Conservation (phyloP, 1,139 yeast species). For the Nakaseomyces nivariensis region DNA sequence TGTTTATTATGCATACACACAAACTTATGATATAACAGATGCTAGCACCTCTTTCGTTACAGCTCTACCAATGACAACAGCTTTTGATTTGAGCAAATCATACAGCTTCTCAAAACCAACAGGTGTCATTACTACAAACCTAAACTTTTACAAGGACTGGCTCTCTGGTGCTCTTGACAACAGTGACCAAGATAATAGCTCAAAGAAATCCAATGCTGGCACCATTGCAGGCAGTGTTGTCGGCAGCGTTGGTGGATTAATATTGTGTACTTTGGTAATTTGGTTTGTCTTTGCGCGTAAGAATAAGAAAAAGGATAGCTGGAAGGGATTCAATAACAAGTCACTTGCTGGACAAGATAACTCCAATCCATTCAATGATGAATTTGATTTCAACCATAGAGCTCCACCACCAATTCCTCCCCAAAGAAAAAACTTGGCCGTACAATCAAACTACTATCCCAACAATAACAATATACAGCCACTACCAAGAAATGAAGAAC, state of each 20-base stretch:
- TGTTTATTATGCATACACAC: conserved; percentile 29
- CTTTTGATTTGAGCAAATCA: conserved; percentile 5
- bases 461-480: not conserved
- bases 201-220: conserved; percentile 7
- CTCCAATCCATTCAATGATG: conserved; percentile 15
- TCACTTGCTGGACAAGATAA: not conserved
- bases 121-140: conserved; percentile 18
- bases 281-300: conserved; percentile 7
- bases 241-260: conserved; percentile 13
- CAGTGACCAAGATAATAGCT: conserved; percentile 2
- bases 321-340: not conserved
- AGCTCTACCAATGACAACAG: conserved; percentile 28
- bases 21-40: conserved; percentile 35
- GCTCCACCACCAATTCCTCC: conserved; percentile 8
- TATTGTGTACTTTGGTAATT: conserved; percentile 6
- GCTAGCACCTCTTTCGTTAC: conserved; percentile 33
- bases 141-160: conserved; percentile 22
- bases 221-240: conserved; percentile 15
- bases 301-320: conserved; percentile 3
- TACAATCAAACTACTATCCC: not conserved
- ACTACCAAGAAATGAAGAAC: not conserved
- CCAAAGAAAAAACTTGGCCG: conserved; percentile 1
- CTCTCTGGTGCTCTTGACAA: conserved; percentile 13
- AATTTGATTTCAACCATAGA: conserved; percentile 13
- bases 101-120: conserved; percentile 4